A percentile compares a stretch with the other conserved stretches of the same genome.
Conservation (phyloP, 2,329 filamentous ascomycete genomes). For the Colletotrichum zoysiae region DNA sequence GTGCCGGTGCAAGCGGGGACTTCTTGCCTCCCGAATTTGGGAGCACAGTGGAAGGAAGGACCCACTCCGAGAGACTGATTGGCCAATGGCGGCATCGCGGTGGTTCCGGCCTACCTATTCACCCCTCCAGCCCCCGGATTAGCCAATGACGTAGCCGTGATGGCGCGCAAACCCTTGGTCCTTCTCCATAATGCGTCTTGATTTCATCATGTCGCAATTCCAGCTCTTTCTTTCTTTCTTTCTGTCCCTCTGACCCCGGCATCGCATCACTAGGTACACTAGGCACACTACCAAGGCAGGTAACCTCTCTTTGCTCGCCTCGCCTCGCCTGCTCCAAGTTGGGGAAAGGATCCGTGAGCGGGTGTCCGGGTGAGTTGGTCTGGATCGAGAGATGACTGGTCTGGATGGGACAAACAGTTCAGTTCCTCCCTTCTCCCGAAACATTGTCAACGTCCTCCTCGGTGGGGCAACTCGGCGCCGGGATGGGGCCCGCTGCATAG, state of each 20-base stretch:
- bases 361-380: neutral
- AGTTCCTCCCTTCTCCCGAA: neutral
- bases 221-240: neutral
- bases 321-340: neutral
- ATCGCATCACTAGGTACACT: too few species aligned
- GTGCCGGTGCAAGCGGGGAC: slow-evolving; percentile 4
- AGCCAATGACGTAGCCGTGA: slow-evolving; percentile 39
- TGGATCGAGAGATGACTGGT: too few species aligned
- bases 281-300: too few species aligned
- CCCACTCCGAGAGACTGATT: slow-evolving; percentile 16
- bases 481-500: neutral
- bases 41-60: slow-evolving; percentile 18
- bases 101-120: neutral
- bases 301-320: neutral
- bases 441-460: neutral
- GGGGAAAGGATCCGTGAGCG: neutral
- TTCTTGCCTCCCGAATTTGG: slow-evolving; percentile 8
- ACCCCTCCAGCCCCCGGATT: neutral
- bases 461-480: neutral
- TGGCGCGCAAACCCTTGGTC: neutral
- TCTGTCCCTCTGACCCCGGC: neutral
- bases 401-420: neutral
- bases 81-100: slow-evolving; percentile 22
- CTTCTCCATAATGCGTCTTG: neutral
- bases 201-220: slow-evolving; percentile 16